These are phyloP conservation scores for Tuber umbilicatum DNA, from an alignment of 495 filamentous ascomycete species.

Conservation along the genomic window DNA sequence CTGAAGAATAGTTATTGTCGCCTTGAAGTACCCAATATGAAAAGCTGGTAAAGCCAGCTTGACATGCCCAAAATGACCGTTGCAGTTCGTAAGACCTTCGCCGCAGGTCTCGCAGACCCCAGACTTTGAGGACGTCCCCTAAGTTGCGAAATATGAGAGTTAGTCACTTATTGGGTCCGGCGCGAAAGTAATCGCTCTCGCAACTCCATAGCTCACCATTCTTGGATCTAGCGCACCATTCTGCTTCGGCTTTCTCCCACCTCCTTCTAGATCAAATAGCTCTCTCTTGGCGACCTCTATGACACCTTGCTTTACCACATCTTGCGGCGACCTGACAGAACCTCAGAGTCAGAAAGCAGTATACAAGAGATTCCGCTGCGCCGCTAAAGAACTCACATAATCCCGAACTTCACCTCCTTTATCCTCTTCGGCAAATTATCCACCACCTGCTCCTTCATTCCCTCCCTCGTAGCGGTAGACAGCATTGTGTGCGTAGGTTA, in stretches of 20 bases:
- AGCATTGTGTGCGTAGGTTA: conserved; percentile 16
- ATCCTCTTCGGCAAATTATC: conserved; percentile 83
- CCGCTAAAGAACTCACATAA: conserved; percentile 56
- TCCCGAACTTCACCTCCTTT: conserved; percentile 86
- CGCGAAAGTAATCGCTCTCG: neutral
- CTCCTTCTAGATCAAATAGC: conserved; percentile 74
- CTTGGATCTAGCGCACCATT: conserved; percentile 82
- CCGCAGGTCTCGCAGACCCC: conserved; percentile 75
- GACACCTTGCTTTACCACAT: conserved; percentile 89
- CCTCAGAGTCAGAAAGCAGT: conserved; percentile 18
- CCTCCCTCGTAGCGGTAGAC: conserved; percentile 34
- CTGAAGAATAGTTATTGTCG: conserved; percentile 79
- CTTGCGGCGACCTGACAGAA: conserved; percentile 64
- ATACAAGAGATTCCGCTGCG: conserved; percentile 14
- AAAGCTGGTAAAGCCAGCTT: conserved; percentile 83
- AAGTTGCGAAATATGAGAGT: conserved; percentile 8
- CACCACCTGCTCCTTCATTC: conserved; percentile 75
- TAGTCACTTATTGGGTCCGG: neutral
- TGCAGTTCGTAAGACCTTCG: conserved; percentile 67
- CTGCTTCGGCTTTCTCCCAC: conserved; percentile 57
- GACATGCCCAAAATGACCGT: conserved; percentile 92
- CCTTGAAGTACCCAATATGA: conserved; percentile 90
- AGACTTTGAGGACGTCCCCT: conserved; percentile 77
- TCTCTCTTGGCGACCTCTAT: conserved; percentile 85
- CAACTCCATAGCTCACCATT: conserved; percentile 49